phyloP scores from a whole-genome alignment of 176 grass and related monocot species.

The Aechmea fasciata region DNA sequence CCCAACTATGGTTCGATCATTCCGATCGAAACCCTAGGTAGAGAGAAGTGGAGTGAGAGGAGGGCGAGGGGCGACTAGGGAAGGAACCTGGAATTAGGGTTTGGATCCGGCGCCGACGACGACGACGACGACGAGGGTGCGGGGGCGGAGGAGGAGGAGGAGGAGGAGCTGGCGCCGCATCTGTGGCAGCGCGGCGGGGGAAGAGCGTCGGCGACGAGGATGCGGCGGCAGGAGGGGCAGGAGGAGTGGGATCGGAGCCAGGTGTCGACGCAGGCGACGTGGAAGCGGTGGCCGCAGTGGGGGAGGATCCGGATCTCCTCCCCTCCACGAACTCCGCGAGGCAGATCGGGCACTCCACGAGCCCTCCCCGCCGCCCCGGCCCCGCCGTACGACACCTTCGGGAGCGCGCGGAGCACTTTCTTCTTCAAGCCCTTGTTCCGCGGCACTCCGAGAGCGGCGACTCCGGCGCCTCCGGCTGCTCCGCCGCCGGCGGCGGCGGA shows the following conservation, averaged over 20 bases:
- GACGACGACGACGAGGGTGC: conserved; percentile 21
- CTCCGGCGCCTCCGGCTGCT: neutral
- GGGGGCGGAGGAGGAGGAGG: conserved; percentile 13
- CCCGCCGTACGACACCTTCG: conserved; percentile 40
- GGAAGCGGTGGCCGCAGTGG: conserved; percentile 61
- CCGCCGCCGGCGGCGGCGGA: neutral
- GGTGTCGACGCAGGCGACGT: conserved; percentile 58
- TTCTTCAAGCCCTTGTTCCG: conserved; percentile 55
- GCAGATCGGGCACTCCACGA: conserved; percentile 64
- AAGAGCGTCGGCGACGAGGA: conserved; percentile 36
- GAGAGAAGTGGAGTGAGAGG: neutral
- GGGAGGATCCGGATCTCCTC: conserved; percentile 75
- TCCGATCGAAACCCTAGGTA: neutral
- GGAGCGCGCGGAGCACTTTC: conserved; percentile 51
- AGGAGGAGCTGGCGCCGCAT: conserved; percentile 38
- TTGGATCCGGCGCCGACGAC: conserved; percentile 10
- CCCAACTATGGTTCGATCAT: neutral
- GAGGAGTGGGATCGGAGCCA: conserved; percentile 60
- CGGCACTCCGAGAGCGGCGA: neutral
- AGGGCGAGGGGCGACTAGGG: conserved; percentile 29
- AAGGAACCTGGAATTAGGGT: conserved; percentile 43
- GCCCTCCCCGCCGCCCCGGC: neutral
- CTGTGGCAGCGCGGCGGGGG: conserved; percentile 35
- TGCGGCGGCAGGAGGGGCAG: conserved; percentile 63
- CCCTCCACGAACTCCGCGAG: conserved; percentile 41